These are phyloP conservation scores for Seiridium cupressi DNA, from an alignment of 2,329 filamentous ascomycete genomes.

Conservation along the genomic window DNA sequence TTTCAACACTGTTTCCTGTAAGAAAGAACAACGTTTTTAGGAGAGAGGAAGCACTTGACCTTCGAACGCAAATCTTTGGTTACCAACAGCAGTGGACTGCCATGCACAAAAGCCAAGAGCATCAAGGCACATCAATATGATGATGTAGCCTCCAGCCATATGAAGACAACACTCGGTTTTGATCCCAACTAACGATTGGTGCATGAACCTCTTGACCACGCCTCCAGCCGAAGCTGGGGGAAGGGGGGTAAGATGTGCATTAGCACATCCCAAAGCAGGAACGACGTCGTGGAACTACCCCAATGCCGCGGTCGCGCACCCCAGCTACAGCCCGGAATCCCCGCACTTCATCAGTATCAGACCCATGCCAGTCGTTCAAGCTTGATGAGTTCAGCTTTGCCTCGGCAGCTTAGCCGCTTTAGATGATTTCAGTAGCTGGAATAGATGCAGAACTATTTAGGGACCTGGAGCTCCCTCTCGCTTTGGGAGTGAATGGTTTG, in stretches of 20 bases:
- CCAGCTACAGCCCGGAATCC: not conserved
- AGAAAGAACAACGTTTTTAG: too few relatives aligned
- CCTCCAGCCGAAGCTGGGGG: not conserved
- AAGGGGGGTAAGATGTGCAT: not conserved
- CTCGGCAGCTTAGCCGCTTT: not conserved
- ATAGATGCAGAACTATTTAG: too few relatives aligned
- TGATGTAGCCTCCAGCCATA: too few relatives aligned
- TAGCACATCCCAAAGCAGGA: slow-evolving; percentile 2
- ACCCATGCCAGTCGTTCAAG: not conserved
- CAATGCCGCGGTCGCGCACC: not conserved
- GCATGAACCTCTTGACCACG: not conserved
- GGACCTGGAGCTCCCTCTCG: too few relatives aligned
- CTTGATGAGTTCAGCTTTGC: not conserved
- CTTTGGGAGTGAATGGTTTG: too few relatives aligned
- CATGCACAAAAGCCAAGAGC: too few relatives aligned
- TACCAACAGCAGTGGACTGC: too few relatives aligned
- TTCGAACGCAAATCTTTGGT: too few relatives aligned
- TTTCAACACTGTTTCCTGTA: too few relatives aligned
- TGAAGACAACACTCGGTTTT: not conserved
- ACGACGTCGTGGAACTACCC: not conserved
- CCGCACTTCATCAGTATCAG: not conserved
- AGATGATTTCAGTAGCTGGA: not conserved
- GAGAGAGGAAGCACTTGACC: too few relatives aligned
- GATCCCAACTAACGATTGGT: not conserved
- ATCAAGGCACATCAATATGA: too few relatives aligned